Base-by-base conservation (phyloP, 352 stramenopile genomes). In the Pythium sp. region DNA sequence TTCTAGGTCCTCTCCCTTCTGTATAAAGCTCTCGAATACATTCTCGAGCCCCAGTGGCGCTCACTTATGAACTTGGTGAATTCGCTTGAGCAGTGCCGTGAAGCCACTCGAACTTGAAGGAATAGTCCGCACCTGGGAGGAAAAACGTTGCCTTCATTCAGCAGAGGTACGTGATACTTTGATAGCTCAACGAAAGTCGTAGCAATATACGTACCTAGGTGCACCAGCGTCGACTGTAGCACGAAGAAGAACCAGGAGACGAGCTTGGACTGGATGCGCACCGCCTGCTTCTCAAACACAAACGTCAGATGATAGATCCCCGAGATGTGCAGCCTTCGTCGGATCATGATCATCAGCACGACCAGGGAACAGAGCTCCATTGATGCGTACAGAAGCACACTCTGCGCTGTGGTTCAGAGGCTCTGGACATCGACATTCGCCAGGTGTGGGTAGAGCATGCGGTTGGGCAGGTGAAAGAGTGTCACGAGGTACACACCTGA, bases 191-290 rank as follows among this genome's bases (percentile, higher is more conserved):
- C 14, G 36, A 43, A 43, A 11, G 15, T 43, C 36, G 14, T 15
- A 15, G 12, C 36, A 15, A 43, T 43, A 15, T 43, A 3, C 49
- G 12, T 67, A 78, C 72, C 74, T 15, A 73, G 62, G 55, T 84
- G 78, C 5, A 74, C 65, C 4, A 84, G 62, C 15, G 74, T 77
- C 30, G 71, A 76, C 53, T 84, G 79, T 1, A 82, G 71, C 1
- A 73, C 71, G 53, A 77, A 81, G 24, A 77, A 64, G 14, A 81
- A 70, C 79, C 77, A 87, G 14, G 84, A 34, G 8, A 84, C 65
- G 26, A 87, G 30, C 54, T 84, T 81, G 1, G 65, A 75, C 53
- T 83, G 77, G 9, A 84, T 67, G 56, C 74, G 73, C 6, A 62
- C 41, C 47, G 70, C 68, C 22, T 82, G 69, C 0, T 26, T 66